Percentiles rank a stretch among this genome's conserved stretches.
phyloP scores from a whole-genome alignment of 305 asterid species.

The Lippia alba region DNA sequence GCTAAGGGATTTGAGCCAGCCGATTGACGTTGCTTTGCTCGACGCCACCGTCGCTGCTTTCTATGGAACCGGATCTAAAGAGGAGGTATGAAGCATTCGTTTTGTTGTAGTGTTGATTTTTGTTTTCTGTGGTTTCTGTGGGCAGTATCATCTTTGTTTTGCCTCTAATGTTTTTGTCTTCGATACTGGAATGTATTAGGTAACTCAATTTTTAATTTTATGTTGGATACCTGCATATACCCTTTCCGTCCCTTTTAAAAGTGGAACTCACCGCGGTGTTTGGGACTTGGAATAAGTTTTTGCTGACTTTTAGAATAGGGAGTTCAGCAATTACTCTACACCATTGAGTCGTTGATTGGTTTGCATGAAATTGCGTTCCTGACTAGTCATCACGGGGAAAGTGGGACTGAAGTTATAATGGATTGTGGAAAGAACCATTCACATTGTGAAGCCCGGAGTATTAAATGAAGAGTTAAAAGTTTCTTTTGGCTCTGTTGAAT shows the following conservation, averaged over 20 bases:
- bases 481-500: neutral
- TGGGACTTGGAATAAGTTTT: neutral
- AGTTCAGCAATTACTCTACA: neutral
- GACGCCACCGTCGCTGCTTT: slow-evolving; percentile 96
- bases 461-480: slow-evolving; percentile 1
- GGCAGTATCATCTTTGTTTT: neutral
- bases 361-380: slow-evolving; percentile 14
- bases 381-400: neutral
- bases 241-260: no score
- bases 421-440: slow-evolving; percentile 3
- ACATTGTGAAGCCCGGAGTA: slow-evolving; percentile 1
- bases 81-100: slow-evolving; percentile 60
- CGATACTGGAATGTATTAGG: neutral
- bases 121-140: neutral
- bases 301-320: slow-evolving; percentile 2
- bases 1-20: slow-evolving; percentile 89
- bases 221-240: no score
- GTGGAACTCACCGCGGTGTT: no score
- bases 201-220: no score
- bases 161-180: neutral
- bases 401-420: slow-evolving; percentile 22
- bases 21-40: slow-evolving; percentile 79
- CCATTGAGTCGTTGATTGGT: slow-evolving; percentile 5
- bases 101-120: neutral
- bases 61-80: slow-evolving; percentile 97